Base-by-base conservation (phyloP, 805 yeast species). In the Lachancea mirantina region DNA sequence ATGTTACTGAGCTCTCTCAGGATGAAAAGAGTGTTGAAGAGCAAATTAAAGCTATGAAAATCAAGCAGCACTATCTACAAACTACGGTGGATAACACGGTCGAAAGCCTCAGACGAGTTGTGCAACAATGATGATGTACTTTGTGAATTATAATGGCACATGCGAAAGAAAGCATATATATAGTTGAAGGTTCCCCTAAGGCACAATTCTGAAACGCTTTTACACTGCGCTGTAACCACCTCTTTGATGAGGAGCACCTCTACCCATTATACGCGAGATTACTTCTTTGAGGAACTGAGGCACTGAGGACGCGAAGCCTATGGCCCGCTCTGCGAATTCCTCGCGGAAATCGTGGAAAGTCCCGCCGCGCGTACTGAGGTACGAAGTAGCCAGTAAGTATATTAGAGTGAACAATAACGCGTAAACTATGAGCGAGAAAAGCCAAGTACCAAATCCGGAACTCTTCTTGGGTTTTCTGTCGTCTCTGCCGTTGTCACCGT, bases 161-260 rank as follows among this genome's bases (percentile, higher is more conserved):
- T n/a, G n/a, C n/a, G n/a, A n/a, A n/a, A n/a, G n/a, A n/a, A n/a
- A n/a, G n/a, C n/a, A 10, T 24, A 15, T 30, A 10, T 13, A 15
- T 16, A 28, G 7, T 21, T 10, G n/a, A 28, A 23, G 19, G 4
- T 9, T n/a, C 26, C 26, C 13, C 8, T 23, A 23, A 23, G 26
- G 11, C 26, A n/a, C 14, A 6, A 7, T n/a, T 23, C 11, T 6
- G 31, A 14, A 5, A 8, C 14, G 7, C 7, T 4, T 8, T 61
- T 65, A 88, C 8, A 92, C 94, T 21, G 96, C 97, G 52, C 94
- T 78, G 57, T 92, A 89, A 13, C 95, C 97, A 17, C 94, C 94
- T 54, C 95, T 72, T 47, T 47, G 48, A 10, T 50, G 21, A 11
- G 67, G 65, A 28, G 71, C 62, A 16, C 53, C 36, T 14, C 76